These are phyloP conservation scores for Cinnamomum chago DNA, from an alignment of 164 flowering plant species.

Conservation along the genomic window DNA sequence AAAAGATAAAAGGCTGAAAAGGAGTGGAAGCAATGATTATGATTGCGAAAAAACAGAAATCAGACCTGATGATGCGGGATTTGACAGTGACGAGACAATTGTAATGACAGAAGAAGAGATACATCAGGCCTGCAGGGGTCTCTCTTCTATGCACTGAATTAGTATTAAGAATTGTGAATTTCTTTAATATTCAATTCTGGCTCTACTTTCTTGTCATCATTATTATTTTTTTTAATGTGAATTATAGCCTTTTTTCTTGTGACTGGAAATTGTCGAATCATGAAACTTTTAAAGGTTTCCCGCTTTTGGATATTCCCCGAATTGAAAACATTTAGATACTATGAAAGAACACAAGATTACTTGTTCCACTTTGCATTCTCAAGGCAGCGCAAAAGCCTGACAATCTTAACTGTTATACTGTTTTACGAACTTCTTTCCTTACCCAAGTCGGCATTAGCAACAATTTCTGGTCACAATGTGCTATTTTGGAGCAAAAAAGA, in stretches of 20 bases:
- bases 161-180: background rate
- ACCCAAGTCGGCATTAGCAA: no score
- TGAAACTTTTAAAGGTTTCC: background rate
- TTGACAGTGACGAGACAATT: constrained; percentile 81
- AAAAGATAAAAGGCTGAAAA: constrained; percentile 21
- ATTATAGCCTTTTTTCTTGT: no score
- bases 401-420: no score
- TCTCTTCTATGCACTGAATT: background rate
- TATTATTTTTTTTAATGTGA: background rate
- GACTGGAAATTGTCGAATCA: background rate
- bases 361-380: background rate
- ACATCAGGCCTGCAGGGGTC: constrained; percentile 41
- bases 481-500: no score
- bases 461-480: no score
- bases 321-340: no score
- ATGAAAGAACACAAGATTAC: background rate
- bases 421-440: no score
- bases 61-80: constrained; percentile 27
- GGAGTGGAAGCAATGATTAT: constrained; percentile 11
- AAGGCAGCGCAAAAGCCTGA: background rate
- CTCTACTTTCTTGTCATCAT: background rate
- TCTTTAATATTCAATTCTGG: background rate
- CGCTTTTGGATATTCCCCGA: no score
- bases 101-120: constrained; percentile 96
- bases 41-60: constrained; percentile 12